A percentile compares a stretch with the other conserved stretches of the same genome.
These are phyloP conservation scores for Fusarium subglutinans DNA, from an alignment of 2,329 filamentous ascomycete species.

Conservation along the genomic window DNA sequence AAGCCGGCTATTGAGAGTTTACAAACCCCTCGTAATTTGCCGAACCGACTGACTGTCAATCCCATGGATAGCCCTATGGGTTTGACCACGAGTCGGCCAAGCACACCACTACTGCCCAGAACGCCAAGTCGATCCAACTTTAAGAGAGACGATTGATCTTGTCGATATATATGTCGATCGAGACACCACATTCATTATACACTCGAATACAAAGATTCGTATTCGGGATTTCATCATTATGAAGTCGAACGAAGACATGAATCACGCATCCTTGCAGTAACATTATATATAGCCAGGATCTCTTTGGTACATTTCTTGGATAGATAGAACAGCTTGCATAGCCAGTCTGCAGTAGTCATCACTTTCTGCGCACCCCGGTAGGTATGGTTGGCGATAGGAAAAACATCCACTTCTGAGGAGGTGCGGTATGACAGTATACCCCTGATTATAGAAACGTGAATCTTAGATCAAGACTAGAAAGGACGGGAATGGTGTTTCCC, in stretches of 20 bases:
- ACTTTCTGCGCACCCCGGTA: not conserved
- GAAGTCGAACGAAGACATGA: constrained; percentile 35
- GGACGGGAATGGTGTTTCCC: not conserved
- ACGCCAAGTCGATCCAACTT: constrained; percentile 52
- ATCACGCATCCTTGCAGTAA: constrained; percentile 20
- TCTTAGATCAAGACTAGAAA: constrained; percentile 21
- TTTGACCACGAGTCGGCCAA: constrained; percentile 58
- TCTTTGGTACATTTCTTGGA: constrained; percentile 34
- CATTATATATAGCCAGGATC: constrained; percentile 34
- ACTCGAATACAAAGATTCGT: constrained; percentile 17
- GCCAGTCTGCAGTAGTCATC: constrained; percentile 5
- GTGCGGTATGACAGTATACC: constrained; percentile 20
- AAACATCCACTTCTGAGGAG: constrained; percentile 7
- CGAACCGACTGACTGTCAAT: constrained; percentile 50
- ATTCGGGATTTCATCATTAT: constrained; percentile 27
- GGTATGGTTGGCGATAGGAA: constrained; percentile 12
- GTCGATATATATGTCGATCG: not conserved
- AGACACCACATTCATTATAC: not conserved
- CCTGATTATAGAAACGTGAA: constrained; percentile 2
- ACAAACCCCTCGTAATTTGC: constrained; percentile 50
- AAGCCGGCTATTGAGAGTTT: constrained; percentile 70
- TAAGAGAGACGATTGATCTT: constrained; percentile 49
- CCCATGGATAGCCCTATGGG: constrained; percentile 54
- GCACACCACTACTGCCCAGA: constrained; percentile 55
- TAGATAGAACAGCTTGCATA: constrained; percentile 16